Percentiles rank a stretch among this genome's conserved stretches.
Conservation (phyloP, 768 basidiomycete genomes). For the Lactarius evosmus region DNA sequence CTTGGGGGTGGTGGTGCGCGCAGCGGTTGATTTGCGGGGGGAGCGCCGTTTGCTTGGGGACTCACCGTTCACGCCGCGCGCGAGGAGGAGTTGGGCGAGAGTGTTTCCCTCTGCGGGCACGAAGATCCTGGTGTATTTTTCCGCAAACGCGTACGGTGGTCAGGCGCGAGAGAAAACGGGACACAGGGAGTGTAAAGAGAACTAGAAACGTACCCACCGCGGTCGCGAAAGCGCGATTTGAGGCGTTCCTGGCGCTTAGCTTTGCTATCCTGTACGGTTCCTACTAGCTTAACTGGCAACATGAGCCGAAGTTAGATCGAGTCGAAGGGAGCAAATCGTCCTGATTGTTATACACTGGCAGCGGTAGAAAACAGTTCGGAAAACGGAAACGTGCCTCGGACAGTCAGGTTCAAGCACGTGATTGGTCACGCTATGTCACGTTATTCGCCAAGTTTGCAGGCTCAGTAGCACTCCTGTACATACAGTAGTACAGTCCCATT, state of each 20-base stretch:
- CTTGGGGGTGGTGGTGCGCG: background rate
- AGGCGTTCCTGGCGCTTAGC: constrained; percentile 58
- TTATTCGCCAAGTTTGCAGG: no score
- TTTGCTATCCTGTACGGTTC: constrained; percentile 56
- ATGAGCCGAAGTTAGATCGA: background rate
- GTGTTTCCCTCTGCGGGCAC: constrained; percentile 49
- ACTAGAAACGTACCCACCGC: constrained; percentile 34
- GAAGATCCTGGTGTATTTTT: constrained; percentile 43
- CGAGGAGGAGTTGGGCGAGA: constrained; percentile 52
- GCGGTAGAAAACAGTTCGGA: background rate
- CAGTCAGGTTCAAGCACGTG: background rate
- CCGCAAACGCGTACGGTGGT: no score
- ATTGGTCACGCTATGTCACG: background rate
- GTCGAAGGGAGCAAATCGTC: background rate
- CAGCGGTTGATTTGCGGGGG: background rate
- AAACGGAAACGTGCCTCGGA: no score
- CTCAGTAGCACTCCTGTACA: no score
- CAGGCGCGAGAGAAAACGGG: background rate
- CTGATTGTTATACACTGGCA: background rate
- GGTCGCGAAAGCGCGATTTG: constrained; percentile 64
- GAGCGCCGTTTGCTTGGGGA: constrained; percentile 40
- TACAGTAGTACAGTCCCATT: no score
- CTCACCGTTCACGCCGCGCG: constrained; percentile 46
- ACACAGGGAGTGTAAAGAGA: background rate
- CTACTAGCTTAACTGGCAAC: constrained; percentile 23